These are phyloP conservation scores for Ceratopteris richardii DNA, from an alignment of 75 land plant genomes.

Conservation along the genomic window DNA sequence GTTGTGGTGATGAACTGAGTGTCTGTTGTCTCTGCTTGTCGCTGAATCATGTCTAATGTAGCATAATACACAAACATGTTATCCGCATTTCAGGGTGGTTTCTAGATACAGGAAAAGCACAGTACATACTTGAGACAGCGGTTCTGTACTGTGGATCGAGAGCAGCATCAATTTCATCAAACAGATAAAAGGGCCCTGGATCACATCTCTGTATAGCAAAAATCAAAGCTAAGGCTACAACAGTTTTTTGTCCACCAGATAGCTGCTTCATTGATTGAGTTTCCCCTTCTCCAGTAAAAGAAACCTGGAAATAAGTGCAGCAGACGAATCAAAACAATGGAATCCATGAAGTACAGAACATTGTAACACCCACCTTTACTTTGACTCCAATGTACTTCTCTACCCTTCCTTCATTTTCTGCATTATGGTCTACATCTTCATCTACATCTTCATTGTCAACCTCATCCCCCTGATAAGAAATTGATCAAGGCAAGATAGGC, in stretches of 20 bases:
- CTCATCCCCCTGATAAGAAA: constrained; percentile 57
- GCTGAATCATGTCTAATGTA: constrained; percentile 82
- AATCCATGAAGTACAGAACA: neutral
- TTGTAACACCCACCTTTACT: constrained; percentile 63
- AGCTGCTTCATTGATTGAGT: constrained; percentile 98
- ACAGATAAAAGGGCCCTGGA: constrained; percentile 96
- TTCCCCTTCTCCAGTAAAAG: constrained; percentile 98
- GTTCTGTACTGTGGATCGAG: constrained; percentile 98
- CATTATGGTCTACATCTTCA: constrained; percentile 65
- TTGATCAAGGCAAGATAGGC: neutral
- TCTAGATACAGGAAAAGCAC: neutral
- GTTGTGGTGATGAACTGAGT: constrained; percentile 99
- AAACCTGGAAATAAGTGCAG: constrained; percentile 47
- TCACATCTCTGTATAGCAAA: constrained; percentile 99
- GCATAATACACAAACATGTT: neutral
- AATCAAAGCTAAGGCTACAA: constrained; percentile 87
- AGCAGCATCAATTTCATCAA: constrained; percentile 99
- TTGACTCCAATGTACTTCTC: constrained; percentile 98
- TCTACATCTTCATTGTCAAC: constrained; percentile 72
- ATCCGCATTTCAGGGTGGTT: neutral
- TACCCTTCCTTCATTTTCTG: constrained; percentile 63
- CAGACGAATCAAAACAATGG: no score
- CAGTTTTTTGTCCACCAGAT: constrained; percentile 99
- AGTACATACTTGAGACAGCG: constrained; percentile 96
- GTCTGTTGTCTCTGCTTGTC: constrained; percentile 81